Evolutionary conservation across 2,329 filamentous ascomycete species (phyloP).

Genomic region (Phoma herbarum): DNA sequence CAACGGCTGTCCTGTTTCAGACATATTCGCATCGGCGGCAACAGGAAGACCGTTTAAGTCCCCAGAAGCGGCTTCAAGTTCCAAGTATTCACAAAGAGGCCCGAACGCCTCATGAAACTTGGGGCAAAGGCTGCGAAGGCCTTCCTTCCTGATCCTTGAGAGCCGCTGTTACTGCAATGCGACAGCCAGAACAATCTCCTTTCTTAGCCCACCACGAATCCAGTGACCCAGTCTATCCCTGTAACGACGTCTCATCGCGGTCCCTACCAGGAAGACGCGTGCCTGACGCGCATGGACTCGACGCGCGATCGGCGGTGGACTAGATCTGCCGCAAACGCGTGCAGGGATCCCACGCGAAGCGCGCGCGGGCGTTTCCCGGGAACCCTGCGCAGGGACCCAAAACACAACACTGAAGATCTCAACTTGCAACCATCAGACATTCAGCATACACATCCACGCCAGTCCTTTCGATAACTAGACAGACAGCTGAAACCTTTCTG

Average conservation of each 20-base stretch:
- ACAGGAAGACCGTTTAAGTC: neutral
- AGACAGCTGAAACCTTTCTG: neutral
- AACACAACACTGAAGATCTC: slow-evolving; percentile 28
- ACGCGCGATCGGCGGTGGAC: slow-evolving; percentile 16
- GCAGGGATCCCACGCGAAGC: slow-evolving; percentile 26
- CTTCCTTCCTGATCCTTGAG: neutral
- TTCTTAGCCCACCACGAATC: neutral
- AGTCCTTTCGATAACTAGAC: neutral
- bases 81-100: neutral
- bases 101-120: neutral
- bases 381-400: slow-evolving; percentile 27
- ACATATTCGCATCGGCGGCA: neutral
- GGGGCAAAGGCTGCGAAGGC: too few species aligned
- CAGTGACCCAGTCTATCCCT: neutral
- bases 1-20: neutral
- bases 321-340: slow-evolving; percentile 15
- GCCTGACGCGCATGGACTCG: slow-evolving; percentile 10
- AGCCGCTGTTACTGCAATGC: neutral
- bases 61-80: neutral
- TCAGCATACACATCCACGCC: slow-evolving; percentile 4
- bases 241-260: neutral
- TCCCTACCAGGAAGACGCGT: slow-evolving; percentile 8
- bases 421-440: neutral
- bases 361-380: slow-evolving; percentile 24
- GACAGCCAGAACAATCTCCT: neutral